These are phyloP conservation scores for Podospora pseudopauciseta DNA, from an alignment of 495 filamentous ascomycete species.

Conservation along the genomic window DNA sequence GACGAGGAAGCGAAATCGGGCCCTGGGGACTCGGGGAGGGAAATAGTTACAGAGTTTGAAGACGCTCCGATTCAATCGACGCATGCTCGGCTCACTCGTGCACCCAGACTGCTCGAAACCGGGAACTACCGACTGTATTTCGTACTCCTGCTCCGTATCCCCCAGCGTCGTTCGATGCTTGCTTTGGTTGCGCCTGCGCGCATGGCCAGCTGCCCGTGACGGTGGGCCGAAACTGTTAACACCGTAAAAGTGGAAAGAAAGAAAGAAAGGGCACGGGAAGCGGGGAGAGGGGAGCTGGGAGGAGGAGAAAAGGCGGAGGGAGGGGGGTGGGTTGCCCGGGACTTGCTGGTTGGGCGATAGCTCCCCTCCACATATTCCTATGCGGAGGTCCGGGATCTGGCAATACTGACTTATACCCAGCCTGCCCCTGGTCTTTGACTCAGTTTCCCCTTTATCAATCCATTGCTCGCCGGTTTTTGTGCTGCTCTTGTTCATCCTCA, in stretches of 20 bases:
- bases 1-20: not conserved
- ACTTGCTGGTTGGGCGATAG: slow-evolving; percentile 15
- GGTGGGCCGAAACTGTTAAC: not conserved
- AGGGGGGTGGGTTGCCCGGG: not conserved
- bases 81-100: slow-evolving; percentile 2
- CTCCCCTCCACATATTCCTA: slow-evolving; percentile 7
- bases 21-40: not conserved
- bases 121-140: not conserved
- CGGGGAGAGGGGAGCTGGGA: not conserved
- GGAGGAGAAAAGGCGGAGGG: slow-evolving; percentile 5
- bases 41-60: not conserved
- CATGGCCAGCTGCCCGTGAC: not conserved
- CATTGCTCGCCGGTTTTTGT: slow-evolving; percentile 4
- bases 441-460: slow-evolving; percentile 3
- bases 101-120: not conserved
- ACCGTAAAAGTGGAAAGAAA: not conserved
- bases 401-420: slow-evolving; percentile 17
- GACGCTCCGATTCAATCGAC: not conserved
- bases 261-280: not conserved
- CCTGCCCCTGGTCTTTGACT: slow-evolving; percentile 7
- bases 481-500: not conserved
- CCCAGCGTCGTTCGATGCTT: not conserved
- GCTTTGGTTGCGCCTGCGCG: not conserved
- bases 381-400: slow-evolving; percentile 21
- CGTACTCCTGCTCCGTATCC: slow-evolving; percentile 2